Base-by-base conservation (phyloP, 2,329 filamentous ascomycete genomes). In the Penicillium sp. region DNA sequence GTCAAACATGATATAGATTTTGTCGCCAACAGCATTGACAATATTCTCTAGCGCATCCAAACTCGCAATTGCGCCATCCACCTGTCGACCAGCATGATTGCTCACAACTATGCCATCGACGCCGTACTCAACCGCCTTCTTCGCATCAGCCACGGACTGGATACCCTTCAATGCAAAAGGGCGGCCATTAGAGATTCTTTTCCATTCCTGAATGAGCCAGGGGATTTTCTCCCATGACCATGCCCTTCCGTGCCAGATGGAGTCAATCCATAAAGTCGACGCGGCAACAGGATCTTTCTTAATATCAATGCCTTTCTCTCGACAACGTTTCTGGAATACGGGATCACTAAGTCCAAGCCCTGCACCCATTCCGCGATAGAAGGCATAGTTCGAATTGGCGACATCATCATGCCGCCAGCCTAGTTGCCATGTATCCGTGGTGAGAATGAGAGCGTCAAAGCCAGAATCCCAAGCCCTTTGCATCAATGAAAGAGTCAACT, bases 31-130 rank as follows among this genome's bases (percentile, higher is more conserved):
- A 14, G 78, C 79, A 70, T 69, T 71, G 1, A 77, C 79, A 56
- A 86, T 85, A 57, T 78, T 80, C 71, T 85, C 82, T 60, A 86
- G 63, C 1, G 81, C 82, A 65, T 86, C 83, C 51, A 86, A 67
- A 63, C 79, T 83, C 12, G 79, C 83, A 56, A 83, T 74, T 2
- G 83, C 82, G 0, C 83, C 83, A 62, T 86, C 83, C 2, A 86
- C 81, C 68, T 86, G 83, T 20, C 87, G 71, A 0, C 87, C 87
- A 1, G 87, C 88, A 66, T 91, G 88, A 62, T 91, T 91, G 14
- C 80, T 83, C 1, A 90, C 75, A 1, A 90, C 79, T 48, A 91
- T 87, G 0, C 83, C 87, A 61, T 90, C 83, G 3, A 83, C 81
- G 0, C 84, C 86, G 12, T 78, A 65, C 52, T 57, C 48, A 48